Base-by-base conservation (phyloP, 805 yeast genomes). In the Candida endomychidarum region DNA sequence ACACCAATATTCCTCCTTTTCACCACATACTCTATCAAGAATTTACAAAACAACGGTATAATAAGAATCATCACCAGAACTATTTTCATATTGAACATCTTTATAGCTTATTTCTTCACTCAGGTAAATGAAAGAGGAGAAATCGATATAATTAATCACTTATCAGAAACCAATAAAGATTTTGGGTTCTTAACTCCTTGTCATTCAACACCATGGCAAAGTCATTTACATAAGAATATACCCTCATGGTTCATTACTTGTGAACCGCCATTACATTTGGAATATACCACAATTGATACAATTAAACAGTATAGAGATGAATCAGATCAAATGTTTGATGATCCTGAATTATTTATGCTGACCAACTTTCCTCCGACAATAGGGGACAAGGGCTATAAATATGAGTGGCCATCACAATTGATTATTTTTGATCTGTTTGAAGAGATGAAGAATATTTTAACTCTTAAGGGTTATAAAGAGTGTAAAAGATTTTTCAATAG, bases 161-260 rank as follows among this genome's bases (percentile, higher is more conserved):
- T 90, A 16, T 44, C 60, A 16, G 57, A 67, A 3, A 50, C 56
- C 3, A 70, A 77, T 8, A 46, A 60, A 7, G 72, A 84, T 1
- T 63, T 90, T 20, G 96, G 96, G 0, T 86, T 93, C 50, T 60
- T 93, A 11, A 88, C 90, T 56, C 99, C 99, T 0, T 93, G 99
- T 53, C 99, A 93, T 60, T 90, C 98, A 0, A 91, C 97, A 0
- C 99, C 99, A 2, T 86, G 93, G 81, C 96, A 88, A 55, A 78
- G 93, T 18, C 80, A 84, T 56, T 61, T 93, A 28, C 96, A 90
- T 54, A 63, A 85, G 16, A 51, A 51, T 12, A 4, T 19, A 14
- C 50, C 57, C 0, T 73, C 76, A 9, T 86, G 96, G 95, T 81
- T 83, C 40, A 65, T 93, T 28, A 79, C 96, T 0, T 93, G 99